Percentiles rank a stretch among this genome's conserved stretches.
phyloP scores from a whole-genome alignment of 306 rosid species.

The Castanea mollissima region DNA sequence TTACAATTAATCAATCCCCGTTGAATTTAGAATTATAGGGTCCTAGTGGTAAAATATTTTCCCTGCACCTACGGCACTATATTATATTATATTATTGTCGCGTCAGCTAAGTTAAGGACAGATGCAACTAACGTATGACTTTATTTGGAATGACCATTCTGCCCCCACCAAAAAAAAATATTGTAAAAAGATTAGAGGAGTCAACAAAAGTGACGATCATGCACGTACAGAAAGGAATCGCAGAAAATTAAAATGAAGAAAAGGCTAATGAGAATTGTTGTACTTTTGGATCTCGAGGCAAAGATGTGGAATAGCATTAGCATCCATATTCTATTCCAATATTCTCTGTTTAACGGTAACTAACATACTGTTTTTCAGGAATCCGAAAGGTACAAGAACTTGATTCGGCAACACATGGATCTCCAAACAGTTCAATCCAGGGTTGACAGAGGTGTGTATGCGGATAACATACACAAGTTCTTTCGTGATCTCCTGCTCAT shows the following conservation, averaged over 20 bases:
- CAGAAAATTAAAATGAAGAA: no score
- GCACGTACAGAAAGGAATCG: no score
- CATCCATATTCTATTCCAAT: neutral
- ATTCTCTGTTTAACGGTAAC: neutral
- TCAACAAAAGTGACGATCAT: no score
- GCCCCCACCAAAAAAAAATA: neutral
- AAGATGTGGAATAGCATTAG: no score
- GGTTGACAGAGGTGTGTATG: conserved; percentile 34
- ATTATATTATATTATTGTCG: no score
- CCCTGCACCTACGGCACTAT: no score
- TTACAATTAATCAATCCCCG: no score
- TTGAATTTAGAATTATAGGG: neutral
- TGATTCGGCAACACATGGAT: conserved; percentile 50
- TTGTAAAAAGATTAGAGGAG: no score
- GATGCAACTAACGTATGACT: no score
- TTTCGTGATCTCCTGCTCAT: conserved; percentile 52
- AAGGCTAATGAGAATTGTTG: no score
- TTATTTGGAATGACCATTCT: neutral
- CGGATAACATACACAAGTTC: conserved; percentile 24
- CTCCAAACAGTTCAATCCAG: conserved; percentile 37
- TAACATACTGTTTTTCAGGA: conserved; percentile 24
- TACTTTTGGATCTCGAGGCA: no score
- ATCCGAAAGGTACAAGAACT: conserved; percentile 39
- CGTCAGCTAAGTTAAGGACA: no score
- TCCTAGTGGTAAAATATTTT: neutral